Evolutionary conservation across 2,329 filamentous ascomycete genomes (phyloP), one percentile per base, ranked within the genome.

Genomic region (Grosmannia serpens): DNA sequence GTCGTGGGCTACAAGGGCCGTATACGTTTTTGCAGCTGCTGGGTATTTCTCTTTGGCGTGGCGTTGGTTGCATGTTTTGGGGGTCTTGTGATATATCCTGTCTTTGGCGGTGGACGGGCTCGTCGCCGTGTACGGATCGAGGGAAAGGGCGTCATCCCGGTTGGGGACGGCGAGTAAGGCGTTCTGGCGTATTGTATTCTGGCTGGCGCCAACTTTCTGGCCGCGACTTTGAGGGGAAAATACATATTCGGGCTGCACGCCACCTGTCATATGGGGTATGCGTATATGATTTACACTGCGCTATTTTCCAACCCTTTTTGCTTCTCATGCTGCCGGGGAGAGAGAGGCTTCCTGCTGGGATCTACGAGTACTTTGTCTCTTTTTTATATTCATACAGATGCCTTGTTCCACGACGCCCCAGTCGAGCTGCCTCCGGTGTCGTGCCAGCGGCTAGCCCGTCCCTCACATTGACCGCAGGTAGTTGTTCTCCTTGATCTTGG

Each of bases 401-500:
- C 29, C 33, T 44, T 20, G 38, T 41, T 17, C 17, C 7, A 41
- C 17, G 38, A 13, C 38, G 38, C 17, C 41, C 41, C 7, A n/a
- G n/a, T 44, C 35, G 35, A 38, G 4, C 4, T 38, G 35, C 35
- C 9, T 15, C 35, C 13, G n/a, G n/a, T n/a, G n/a, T 17, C 35
- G 3, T 38, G 35, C 35, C 35, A 35, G 35, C 35, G 15, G 41
- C n/a, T 4, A 22, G n/a, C 8, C n/a, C 8, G n/a, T n/a, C n/a
- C 41, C 3, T 41, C 24, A 84, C 87, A 91, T 89, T 50, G 84
- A 82, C 80, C 87, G 88, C 73, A 94, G 81, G 79, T 91, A 94
- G 75, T 94, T 94, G 69, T 73, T 74, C 77, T 94, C 89, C 82
- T 91, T 92, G 68, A 94, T 94, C 73, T 79, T 82, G 60, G 81